These are phyloP conservation scores for Nitzschia sp. DNA, from an alignment of 108 stramenopile species.

Conservation along the genomic window DNA sequence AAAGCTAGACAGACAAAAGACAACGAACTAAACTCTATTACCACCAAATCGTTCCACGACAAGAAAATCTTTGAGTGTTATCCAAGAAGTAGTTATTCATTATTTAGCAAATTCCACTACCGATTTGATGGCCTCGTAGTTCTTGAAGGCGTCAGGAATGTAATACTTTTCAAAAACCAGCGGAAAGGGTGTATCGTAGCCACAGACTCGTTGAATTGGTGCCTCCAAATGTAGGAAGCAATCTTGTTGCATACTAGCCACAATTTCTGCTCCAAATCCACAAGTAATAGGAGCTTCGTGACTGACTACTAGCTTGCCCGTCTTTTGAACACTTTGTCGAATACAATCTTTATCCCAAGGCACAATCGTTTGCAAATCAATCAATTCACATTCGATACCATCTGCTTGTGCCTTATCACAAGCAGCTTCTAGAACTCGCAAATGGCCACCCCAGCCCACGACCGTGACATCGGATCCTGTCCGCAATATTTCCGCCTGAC, in stretches of 20 bases:
- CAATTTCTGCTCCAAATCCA: slow-evolving; percentile 94
- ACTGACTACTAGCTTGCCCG: slow-evolving; percentile 91
- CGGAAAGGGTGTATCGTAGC: slow-evolving; percentile 97
- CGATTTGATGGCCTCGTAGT: slow-evolving; percentile 86
- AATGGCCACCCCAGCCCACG: slow-evolving; percentile 92
- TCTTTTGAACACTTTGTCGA: slow-evolving; percentile 85
- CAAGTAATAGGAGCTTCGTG: slow-evolving; percentile 96
- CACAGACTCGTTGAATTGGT: slow-evolving; percentile 94
- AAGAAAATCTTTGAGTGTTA: no score
- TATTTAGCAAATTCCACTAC: slow-evolving; percentile 51
- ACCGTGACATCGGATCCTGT: slow-evolving; percentile 92
- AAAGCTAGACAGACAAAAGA: no score
- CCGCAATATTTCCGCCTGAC: slow-evolving; percentile 89
- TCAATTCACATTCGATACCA: slow-evolving; percentile 91
- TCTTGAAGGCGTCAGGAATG: slow-evolving; percentile 88
- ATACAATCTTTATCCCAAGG: slow-evolving; percentile 94
- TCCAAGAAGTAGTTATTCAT: no score
- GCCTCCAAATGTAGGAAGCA: slow-evolving; percentile 91
- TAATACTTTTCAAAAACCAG: slow-evolving; percentile 93
- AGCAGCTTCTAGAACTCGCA: slow-evolving; percentile 75
- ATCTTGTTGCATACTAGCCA: slow-evolving; percentile 78
- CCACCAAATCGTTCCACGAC: no score
- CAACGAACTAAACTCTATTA: no score
- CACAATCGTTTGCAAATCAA: slow-evolving; percentile 94
- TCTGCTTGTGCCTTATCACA: slow-evolving; percentile 76